These are phyloP conservation scores for Tolypocladium tropicale DNA, from an alignment of 2,329 filamentous ascomycete species.

Conservation along the genomic window DNA sequence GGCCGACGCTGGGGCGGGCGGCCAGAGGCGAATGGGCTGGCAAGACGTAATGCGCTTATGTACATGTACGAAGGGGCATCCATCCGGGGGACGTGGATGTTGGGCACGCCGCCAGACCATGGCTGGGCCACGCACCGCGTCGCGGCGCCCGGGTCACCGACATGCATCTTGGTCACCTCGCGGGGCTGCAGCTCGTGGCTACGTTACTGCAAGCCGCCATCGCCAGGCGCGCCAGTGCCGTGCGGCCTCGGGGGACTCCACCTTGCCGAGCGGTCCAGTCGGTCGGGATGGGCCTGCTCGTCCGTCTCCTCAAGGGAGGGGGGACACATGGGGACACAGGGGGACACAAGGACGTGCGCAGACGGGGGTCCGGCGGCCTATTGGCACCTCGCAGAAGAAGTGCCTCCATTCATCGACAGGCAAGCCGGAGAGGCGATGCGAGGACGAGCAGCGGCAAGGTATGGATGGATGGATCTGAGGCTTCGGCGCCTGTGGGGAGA, in stretches of 20 bases:
- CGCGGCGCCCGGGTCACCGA: background rate
- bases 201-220: background rate
- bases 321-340: too few relatives aligned
- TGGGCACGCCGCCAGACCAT: too few relatives aligned
- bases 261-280: background rate
- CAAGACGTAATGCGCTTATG: slow-evolving; percentile 17
- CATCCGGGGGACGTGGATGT: too few relatives aligned
- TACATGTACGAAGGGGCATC: too few relatives aligned
- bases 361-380: background rate
- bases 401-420: background rate
- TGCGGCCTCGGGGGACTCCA: background rate
- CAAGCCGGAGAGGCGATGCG: too few relatives aligned
- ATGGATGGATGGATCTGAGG: too few relatives aligned
- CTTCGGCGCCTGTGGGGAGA: background rate
- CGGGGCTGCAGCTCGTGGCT: background rate
- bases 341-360: background rate
- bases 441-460: too few relatives aligned
- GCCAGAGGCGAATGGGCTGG: slow-evolving; percentile 11
- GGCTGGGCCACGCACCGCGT: too few relatives aligned
- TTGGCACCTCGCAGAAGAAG: background rate
- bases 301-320: too few relatives aligned
- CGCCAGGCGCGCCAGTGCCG: background rate
- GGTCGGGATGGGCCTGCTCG: background rate
- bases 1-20: background rate
- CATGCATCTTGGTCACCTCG: background rate